These are phyloP conservation scores for Fusarium sp. DNA, from an alignment of 2,329 filamentous ascomycete species.

Conservation along the genomic window DNA sequence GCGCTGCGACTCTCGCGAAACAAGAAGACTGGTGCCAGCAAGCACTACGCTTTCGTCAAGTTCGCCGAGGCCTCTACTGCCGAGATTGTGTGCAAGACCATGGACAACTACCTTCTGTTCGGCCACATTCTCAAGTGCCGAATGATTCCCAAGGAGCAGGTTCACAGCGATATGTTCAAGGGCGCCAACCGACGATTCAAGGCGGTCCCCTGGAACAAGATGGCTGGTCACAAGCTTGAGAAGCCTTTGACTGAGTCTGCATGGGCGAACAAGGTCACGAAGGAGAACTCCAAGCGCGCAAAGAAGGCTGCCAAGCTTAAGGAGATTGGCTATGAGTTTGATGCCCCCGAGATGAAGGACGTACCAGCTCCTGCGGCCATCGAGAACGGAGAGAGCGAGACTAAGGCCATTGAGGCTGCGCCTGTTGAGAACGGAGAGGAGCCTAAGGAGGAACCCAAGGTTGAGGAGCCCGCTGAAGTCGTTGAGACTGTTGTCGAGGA, in stretches of 20 bases:
- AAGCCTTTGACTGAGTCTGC: conserved; percentile 77
- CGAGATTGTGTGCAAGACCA: conserved; percentile 91
- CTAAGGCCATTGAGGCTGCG: conserved; percentile 56
- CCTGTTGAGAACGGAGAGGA: conserved; percentile 52
- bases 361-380: conserved; percentile 58
- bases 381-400: conserved; percentile 52
- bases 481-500: conserved; percentile 43
- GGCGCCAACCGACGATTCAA: conserved; percentile 93
- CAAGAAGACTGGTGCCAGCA: conserved; percentile 89
- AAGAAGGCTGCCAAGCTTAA: conserved; percentile 81
- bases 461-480: conserved; percentile 45
- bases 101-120: conserved; percentile 98
- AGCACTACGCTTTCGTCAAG: conserved; percentile 96
- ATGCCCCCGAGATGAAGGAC: conserved; percentile 77
- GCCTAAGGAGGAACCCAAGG: conserved; percentile 41
- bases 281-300: conserved; percentile 78
- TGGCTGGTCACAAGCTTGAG: conserved; percentile 81
- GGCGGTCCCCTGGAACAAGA: conserved; percentile 86
- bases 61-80: conserved; percentile 84
- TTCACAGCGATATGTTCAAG: conserved; percentile 88
- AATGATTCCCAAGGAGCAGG: conserved; percentile 78
- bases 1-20: conserved; percentile 88
- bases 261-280: conserved; percentile 83
- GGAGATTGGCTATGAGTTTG: conserved; percentile 86
- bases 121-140: conserved; percentile 94